These are phyloP conservation scores for Phialocephala sp. DNA, from an alignment of 2,329 filamentous ascomycete species.

Conservation along the genomic window DNA sequence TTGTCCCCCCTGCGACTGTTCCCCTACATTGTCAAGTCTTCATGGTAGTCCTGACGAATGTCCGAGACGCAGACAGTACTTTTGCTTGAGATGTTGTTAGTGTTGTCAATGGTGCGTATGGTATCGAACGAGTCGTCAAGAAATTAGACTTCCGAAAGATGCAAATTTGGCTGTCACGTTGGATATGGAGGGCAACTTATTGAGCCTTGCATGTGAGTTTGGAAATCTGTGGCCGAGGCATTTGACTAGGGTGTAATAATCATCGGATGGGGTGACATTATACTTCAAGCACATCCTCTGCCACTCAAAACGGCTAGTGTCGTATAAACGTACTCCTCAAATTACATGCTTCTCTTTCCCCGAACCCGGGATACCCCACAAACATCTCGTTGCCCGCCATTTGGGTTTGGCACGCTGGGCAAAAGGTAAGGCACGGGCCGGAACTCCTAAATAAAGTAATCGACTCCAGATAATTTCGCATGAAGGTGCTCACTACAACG, in stretches of 20 bases:
- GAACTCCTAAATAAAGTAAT: constrained; percentile 14
- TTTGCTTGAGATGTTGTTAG: not conserved
- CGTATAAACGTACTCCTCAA: not conserved
- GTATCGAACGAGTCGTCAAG: not conserved
- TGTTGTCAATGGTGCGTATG: not conserved
- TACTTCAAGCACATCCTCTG: not conserved
- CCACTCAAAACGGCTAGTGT: not conserved
- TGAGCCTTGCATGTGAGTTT: constrained; percentile 5
- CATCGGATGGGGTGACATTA: not conserved
- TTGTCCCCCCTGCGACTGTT: constrained; percentile 8
- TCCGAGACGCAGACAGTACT: not conserved
- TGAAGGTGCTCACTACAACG: not conserved
- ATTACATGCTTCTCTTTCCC: not conserved
- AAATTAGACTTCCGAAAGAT: not conserved
- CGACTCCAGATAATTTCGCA: not conserved
- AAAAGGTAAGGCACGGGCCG: constrained; percentile 17
- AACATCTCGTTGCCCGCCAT: not conserved
- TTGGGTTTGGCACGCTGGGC: not conserved
- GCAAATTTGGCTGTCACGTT: constrained; percentile 2
- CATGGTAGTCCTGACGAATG: not conserved
- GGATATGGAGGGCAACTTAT: not conserved
- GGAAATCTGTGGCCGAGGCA: constrained; percentile 15
- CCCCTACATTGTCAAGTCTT: constrained; percentile 26
- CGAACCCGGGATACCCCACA: constrained; percentile 3
- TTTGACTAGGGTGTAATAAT: not conserved